These are phyloP conservation scores for Ampelocalamus luodianensis DNA, from an alignment of 176 grass and related monocot genomes.

Conservation along the genomic window DNA sequence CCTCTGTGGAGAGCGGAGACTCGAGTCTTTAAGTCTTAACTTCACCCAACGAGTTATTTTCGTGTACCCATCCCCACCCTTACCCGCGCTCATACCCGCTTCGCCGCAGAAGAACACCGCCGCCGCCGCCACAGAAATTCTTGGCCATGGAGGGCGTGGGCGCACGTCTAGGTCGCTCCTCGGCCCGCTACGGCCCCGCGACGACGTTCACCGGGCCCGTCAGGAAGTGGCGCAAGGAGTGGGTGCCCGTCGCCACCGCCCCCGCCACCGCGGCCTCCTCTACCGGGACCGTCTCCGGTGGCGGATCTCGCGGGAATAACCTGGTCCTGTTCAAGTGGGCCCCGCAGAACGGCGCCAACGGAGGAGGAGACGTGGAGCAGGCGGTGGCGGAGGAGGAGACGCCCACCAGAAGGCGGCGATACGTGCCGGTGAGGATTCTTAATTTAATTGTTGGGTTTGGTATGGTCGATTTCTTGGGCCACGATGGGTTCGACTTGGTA, in stretches of 20 bases:
- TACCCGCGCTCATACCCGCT: neutral
- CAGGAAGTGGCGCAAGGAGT: slow-evolving; percentile 79
- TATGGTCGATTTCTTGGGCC: slow-evolving; percentile 13
- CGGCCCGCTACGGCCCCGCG: slow-evolving; percentile 70
- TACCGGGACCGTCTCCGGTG: neutral
- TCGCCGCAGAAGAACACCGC: slow-evolving; percentile 10
- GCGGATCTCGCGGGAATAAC: slow-evolving; percentile 44
- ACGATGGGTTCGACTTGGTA: neutral
- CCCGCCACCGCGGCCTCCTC: slow-evolving; percentile 3
- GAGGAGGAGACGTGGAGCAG: slow-evolving; percentile 13
- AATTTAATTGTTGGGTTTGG: neutral
- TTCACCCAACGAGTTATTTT: slow-evolving; percentile 18
- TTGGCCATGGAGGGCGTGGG: slow-evolving; percentile 63
- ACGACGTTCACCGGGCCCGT: slow-evolving; percentile 76
- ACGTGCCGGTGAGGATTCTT: slow-evolving; percentile 61
- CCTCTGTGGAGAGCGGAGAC: neutral
- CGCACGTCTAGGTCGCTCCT: slow-evolving; percentile 66
- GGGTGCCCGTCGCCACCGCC: slow-evolving; percentile 57
- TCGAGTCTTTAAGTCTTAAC: no score
- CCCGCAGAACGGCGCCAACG: slow-evolving; percentile 49
- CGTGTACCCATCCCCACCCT: neutral
- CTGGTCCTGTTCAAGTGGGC: slow-evolving; percentile 72
- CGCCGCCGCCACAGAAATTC: slow-evolving; percentile 13
- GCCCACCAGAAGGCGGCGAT: slow-evolving; percentile 46
- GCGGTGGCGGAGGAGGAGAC: neutral